Base-by-base conservation (phyloP, 768 basidiomycete genomes). In the Russula olivacea region DNA sequence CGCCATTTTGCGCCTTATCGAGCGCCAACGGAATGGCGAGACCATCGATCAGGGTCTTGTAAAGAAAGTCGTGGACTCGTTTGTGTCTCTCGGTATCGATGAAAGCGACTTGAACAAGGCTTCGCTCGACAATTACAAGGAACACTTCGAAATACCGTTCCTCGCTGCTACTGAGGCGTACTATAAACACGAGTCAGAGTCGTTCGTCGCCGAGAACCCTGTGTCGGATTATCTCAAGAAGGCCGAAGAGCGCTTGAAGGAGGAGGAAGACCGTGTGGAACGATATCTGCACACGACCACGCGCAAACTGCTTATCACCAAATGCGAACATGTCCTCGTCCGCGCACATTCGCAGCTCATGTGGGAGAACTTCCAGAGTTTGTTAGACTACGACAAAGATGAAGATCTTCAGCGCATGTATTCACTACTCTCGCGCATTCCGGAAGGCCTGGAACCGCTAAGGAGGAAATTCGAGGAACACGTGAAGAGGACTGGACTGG, bases 361-460 rank as follows among this genome's bases (percentile, higher is more conserved):
- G 86, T 91, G 89, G 87, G 92, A 95, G 64, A 92, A 86, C 74
- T 98, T 98, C 79, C 93, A 95, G 74, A 78, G 78, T 25, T 74
- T 94, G 54, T 84, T 95, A 67, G 95, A 98, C 73, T 93, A 82
- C 73, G 96, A 98, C 75, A 92, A 94, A 74, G 89, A 93, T 61
- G 91, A 94, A 74, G 96, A 98, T 70, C 79, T 99, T 48, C 92
- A 92, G 68, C 83, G 95, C 48, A 97, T 98, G 92, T 98, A 97
- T 75, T 80, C 87, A 10, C 79, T 98, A n/a, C 79, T 98, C 25
- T 87, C 89, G 14, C 88, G 95, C 38, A 95, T 98, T 63, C 84
- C 86, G 19, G 87, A 93, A 68, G 96, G 95, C 7, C 78, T 98
- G 61, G 92, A 96, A 69, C 94, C 93, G 0, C 75, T 98, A 58